Percentiles rank a stretch among this genome's conserved stretches.
phyloP scores from a whole-genome alignment of 306 rosid genomes.

The Lagenaria siceraria region DNA sequence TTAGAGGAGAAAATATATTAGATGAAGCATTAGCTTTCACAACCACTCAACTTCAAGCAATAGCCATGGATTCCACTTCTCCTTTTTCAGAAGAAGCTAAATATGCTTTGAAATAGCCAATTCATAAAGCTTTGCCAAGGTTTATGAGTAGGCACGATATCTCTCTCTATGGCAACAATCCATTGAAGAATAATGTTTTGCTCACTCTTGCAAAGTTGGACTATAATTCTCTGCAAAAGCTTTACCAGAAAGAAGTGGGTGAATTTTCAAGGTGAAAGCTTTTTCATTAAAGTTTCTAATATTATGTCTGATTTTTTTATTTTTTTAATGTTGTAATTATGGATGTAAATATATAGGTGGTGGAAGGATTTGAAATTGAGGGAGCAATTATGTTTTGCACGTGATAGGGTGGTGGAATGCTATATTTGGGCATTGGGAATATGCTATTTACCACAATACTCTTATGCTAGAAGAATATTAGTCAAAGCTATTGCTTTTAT shows the following conservation, averaged over 20 bases:
- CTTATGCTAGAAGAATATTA: neutral
- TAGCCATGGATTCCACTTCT: neutral
- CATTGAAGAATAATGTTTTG: neutral
- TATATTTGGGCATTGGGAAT: slow-evolving; percentile 24
- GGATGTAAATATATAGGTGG: neutral
- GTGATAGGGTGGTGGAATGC: neutral
- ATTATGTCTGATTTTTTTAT: neutral
- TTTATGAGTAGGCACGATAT: slow-evolving; percentile 2
- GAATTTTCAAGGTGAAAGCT: neutral
- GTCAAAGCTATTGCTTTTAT: too few relatives aligned
- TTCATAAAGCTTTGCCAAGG: neutral
- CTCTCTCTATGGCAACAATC: slow-evolving; percentile 1
- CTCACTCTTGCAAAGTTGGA: slow-evolving; percentile 18
- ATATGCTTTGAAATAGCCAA: slow-evolving; percentile 9
- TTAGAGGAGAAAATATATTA: neutral
- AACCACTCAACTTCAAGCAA: neutral
- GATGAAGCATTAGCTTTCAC: slow-evolving; percentile 15
- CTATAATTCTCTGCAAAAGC: slow-evolving; percentile 13
- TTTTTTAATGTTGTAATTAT: too few relatives aligned
- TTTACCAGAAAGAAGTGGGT: slow-evolving; percentile 7
- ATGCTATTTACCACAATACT: slow-evolving; percentile 16
- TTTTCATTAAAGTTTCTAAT: neutral
- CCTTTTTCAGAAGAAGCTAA: neutral
- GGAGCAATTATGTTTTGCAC: neutral
- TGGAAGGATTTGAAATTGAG: neutral